These are phyloP conservation scores for Debaryomycetaceae sp. DNA, from an alignment of 1,139 yeast genomes.

Conservation along the genomic window DNA sequence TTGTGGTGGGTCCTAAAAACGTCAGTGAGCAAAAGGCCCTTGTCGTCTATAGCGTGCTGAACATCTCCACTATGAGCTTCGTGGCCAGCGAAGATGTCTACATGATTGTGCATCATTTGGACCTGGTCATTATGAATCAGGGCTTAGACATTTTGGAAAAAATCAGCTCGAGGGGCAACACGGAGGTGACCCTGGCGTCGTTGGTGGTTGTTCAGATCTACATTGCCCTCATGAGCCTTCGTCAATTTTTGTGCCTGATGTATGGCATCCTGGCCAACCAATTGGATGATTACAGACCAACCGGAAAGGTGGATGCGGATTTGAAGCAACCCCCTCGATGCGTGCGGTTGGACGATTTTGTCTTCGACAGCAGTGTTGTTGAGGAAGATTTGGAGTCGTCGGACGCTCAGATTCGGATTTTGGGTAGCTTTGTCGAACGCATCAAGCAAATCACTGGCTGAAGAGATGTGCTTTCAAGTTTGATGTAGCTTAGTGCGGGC, in stretches of 20 bases:
- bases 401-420: constrained; percentile 4
- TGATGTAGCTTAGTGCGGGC: constrained; percentile 1
- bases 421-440: constrained; percentile 8
- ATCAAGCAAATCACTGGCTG: too few species aligned
- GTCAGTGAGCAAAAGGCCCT: constrained; percentile 18
- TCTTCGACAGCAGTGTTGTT: constrained; percentile 6
- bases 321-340: constrained; percentile 20
- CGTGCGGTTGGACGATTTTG: constrained; percentile 9
- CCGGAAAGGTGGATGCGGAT: constrained; percentile 20
- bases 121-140: constrained; percentile 19
- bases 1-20: not conserved
- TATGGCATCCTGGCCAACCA: constrained; percentile 19
- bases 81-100: constrained; percentile 37
- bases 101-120: constrained; percentile 14
- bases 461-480: too few species aligned
- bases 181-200: not conserved
- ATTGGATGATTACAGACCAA: constrained; percentile 22
- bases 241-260: constrained; percentile 17
- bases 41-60: constrained; percentile 29
- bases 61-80: constrained; percentile 36
- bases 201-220: constrained; percentile 18
- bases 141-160: constrained; percentile 32
- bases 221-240: constrained; percentile 19
- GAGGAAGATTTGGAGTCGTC: constrained; percentile 3
- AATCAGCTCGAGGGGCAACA: constrained; percentile 9